phyloP scores from a whole-genome alignment of 805 yeast genomes.

The Kockiozyma suomiensis region DNA sequence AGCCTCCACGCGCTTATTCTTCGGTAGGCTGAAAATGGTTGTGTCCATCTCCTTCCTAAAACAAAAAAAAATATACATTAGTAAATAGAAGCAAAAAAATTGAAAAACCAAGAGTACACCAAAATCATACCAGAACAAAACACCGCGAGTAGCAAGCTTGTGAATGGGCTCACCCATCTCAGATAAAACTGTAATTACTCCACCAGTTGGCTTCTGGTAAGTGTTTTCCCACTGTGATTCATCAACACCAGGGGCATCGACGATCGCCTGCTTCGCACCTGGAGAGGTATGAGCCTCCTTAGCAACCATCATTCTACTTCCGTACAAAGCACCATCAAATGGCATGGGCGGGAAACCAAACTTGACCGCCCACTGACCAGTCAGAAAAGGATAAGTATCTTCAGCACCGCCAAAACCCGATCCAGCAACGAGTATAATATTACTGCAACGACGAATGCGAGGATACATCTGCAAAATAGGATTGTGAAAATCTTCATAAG shows the following conservation, averaged over 20 bases:
- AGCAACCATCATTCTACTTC: conserved; percentile 97
- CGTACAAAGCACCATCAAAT: conserved; percentile 93
- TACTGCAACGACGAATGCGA: conserved; percentile 85
- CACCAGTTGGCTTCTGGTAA: conserved; percentile 95
- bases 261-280: conserved; percentile 91
- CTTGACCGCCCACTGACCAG: conserved; percentile 92
- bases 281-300: conserved; percentile 93
- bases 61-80: neutral
- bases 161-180: conserved; percentile 99
- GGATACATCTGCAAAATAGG: conserved; percentile 95
- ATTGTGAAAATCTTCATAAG: conserved; percentile 98
- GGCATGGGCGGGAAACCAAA: conserved; percentile 98
- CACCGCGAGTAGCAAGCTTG: conserved; percentile 98
- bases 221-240: conserved; percentile 92
- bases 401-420: conserved; percentile 98
- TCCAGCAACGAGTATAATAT: conserved; percentile 92
- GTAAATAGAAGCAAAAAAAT: neutral
- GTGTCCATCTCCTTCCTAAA: conserved; percentile 78
- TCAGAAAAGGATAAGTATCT: conserved; percentile 95
- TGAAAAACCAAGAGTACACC: no score
- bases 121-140: conserved; percentile 69
- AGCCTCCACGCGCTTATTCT: conserved; percentile 74
- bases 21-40: conserved; percentile 87
- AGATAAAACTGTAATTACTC: conserved; percentile 91
- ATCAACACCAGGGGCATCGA: conserved; percentile 84